These are phyloP conservation scores for Metschnikowia lachancei DNA, from an alignment of 805 yeast species.

Conservation along the genomic window DNA sequence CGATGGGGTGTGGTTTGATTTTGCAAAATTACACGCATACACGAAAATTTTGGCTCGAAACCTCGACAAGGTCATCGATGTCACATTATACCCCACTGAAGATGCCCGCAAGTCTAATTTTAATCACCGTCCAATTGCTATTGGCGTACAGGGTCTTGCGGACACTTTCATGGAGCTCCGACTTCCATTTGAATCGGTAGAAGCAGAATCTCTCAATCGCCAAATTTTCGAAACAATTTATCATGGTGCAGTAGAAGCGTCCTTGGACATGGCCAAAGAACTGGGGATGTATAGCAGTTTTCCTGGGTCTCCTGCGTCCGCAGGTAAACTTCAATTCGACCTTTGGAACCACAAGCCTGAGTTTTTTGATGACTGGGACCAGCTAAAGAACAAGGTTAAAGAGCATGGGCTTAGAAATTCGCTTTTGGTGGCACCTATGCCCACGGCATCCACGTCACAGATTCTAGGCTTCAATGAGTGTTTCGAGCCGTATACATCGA, in stretches of 20 bases:
- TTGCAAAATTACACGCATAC: conserved; percentile 68
- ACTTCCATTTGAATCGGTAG: conserved; percentile 80
- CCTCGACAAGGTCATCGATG: conserved; percentile 79
- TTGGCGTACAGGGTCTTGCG: conserved; percentile 97
- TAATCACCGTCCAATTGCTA: conserved; percentile 89
- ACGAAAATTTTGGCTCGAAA: conserved; percentile 77
- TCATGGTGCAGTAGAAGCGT: conserved; percentile 88
- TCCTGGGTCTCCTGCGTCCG: conserved; percentile 85
- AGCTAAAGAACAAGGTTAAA: conserved; percentile 56
- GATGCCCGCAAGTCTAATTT: conserved; percentile 73
- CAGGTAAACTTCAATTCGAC: conserved; percentile 83
- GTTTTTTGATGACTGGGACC: conserved; percentile 79
- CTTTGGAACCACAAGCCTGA: conserved; percentile 80
- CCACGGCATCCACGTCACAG: conserved; percentile 97
- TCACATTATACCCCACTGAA: conserved; percentile 78
- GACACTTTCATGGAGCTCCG: conserved; percentile 80
- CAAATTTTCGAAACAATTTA: conserved; percentile 94
- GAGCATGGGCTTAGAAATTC: conserved; percentile 82
- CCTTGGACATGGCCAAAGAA: conserved; percentile 70
- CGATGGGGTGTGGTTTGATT: conserved; percentile 58
- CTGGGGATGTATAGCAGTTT: conserved; percentile 72
- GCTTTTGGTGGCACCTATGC: conserved; percentile 90
- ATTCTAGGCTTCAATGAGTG: conserved; percentile 92
- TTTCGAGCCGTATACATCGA: conserved; percentile 94
- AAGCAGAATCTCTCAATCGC: conserved; percentile 71